Conservation (phyloP, 106 monocot genomes). For the Gastrodia elata region DNA sequence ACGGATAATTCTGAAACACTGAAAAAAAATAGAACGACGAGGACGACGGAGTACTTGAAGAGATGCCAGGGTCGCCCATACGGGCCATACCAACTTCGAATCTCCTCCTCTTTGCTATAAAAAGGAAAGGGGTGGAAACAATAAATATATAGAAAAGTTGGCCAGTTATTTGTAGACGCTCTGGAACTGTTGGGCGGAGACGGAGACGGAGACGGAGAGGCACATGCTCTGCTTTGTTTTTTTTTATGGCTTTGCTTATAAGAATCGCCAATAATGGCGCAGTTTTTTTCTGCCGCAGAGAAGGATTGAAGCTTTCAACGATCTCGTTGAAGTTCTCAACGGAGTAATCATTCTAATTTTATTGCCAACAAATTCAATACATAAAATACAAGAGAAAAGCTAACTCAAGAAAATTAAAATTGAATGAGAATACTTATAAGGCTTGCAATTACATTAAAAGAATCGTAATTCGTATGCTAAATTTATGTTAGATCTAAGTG, state of each 20-base stretch:
- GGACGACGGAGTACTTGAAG: neutral
- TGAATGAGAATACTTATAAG: too few relatives aligned
- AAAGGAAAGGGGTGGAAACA: neutral
- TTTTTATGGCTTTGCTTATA: too few relatives aligned
- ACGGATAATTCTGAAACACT: slow-evolving; percentile 18
- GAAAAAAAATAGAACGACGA: neutral
- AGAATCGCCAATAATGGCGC: neutral
- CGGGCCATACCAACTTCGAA: neutral
- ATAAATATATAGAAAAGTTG: neutral
- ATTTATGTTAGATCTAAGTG: too few relatives aligned
- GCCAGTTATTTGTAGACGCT: neutral
- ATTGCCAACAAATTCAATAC: too few relatives aligned
- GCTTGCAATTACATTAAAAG: too few relatives aligned
- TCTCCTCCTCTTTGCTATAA: neutral
- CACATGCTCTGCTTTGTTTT: too few relatives aligned
- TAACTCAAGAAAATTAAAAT: too few relatives aligned
- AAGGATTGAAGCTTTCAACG: neutral
- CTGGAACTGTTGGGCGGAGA: neutral
- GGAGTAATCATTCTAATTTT: too few relatives aligned
- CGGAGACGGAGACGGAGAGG: too few relatives aligned
- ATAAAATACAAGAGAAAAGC: too few relatives aligned
- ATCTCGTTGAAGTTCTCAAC: neutral
- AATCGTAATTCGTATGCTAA: too few relatives aligned
- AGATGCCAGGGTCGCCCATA: neutral
- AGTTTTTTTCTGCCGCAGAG: neutral